Percentiles rank a stretch among this genome's conserved stretches.
phyloP scores from a whole-genome alignment of 306 rosid genomes.

The Rosa rugosa region DNA sequence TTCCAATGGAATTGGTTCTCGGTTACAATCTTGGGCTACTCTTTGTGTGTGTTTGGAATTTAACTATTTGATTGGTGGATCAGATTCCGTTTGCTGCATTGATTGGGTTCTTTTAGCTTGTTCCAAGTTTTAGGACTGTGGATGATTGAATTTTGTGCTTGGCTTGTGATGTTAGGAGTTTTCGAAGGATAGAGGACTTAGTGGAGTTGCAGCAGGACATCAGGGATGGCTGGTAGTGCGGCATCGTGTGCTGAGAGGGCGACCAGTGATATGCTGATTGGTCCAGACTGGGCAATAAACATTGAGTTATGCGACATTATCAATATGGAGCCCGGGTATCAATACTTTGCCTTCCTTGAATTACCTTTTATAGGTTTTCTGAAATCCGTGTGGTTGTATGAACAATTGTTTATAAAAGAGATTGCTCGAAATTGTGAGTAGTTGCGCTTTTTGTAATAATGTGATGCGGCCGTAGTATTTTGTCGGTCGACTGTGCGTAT shows the following conservation, averaged over 20 bases:
- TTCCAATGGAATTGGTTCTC: not conserved
- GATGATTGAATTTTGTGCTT: constrained; percentile 15
- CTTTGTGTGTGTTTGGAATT: too few species aligned
- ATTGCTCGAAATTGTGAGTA: not conserved
- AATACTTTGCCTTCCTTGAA: constrained; percentile 10
- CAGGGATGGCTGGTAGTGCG: constrained; percentile 70
- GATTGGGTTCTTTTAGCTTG: not conserved
- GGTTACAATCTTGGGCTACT: too few species aligned
- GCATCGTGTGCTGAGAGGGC: constrained; percentile 93
- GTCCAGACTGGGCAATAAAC: constrained; percentile 97
- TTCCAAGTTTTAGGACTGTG: not conserved
- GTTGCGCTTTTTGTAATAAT: not conserved
- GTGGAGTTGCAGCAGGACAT: constrained; percentile 8
- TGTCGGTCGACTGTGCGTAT: not conserved
- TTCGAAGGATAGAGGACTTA: constrained; percentile 28
- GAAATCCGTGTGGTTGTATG: not conserved
- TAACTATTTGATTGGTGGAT: not conserved
- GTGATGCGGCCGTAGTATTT: not conserved
- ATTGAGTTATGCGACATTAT: constrained; percentile 90
- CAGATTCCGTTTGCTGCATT: too few species aligned
- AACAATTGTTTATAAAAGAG: not conserved
- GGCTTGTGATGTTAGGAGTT: constrained; percentile 18
- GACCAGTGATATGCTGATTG: constrained; percentile 88
- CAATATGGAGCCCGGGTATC: constrained; percentile 81
- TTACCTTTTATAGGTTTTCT: constrained; percentile 5